Evolutionary conservation across 345 rosid genomes (phyloP).

Genomic region (Salix caprea): DNA sequence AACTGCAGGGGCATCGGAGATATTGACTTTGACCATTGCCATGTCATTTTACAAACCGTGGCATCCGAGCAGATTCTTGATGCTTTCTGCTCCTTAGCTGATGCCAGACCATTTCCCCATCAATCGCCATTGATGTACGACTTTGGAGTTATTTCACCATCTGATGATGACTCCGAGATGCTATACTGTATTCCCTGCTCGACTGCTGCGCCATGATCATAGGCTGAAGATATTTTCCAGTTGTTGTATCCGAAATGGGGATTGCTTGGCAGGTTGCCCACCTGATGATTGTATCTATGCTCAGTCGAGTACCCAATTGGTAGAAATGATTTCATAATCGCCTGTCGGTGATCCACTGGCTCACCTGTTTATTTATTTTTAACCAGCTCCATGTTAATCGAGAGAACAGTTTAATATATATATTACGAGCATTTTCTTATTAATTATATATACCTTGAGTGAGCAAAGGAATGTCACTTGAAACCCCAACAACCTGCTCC

Average conservation of each 20-base stretch:
- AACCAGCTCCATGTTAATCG: not conserved
- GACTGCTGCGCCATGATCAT: not conserved
- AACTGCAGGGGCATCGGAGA: not conserved
- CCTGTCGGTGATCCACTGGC: constrained; percentile 1
- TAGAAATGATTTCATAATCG: constrained; percentile 24
- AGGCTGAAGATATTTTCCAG: constrained; percentile 24
- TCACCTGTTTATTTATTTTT: constrained; percentile 5
- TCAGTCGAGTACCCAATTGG: constrained; percentile 24
- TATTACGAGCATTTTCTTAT: no score
- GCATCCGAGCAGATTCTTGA: not conserved
- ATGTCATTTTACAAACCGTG: not conserved
- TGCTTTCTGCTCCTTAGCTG: not conserved
- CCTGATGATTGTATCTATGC: constrained; percentile 6
- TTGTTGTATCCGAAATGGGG: constrained; percentile 5
- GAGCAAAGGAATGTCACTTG: constrained; percentile 40
- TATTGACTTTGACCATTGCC: no score
- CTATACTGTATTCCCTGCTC: constrained; percentile 24
- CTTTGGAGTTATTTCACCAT: constrained; percentile 33
- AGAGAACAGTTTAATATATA: not conserved
- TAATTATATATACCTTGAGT: constrained; percentile 45
- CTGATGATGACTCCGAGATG: constrained; percentile 40
- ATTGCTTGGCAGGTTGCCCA: constrained; percentile 19
- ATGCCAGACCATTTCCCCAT: not conserved
- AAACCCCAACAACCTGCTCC: constrained; percentile 41
- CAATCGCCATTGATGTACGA: constrained; percentile 25